Base-by-base conservation (phyloP, 305 asterid genomes). In the Coffea humblotiana region DNA sequence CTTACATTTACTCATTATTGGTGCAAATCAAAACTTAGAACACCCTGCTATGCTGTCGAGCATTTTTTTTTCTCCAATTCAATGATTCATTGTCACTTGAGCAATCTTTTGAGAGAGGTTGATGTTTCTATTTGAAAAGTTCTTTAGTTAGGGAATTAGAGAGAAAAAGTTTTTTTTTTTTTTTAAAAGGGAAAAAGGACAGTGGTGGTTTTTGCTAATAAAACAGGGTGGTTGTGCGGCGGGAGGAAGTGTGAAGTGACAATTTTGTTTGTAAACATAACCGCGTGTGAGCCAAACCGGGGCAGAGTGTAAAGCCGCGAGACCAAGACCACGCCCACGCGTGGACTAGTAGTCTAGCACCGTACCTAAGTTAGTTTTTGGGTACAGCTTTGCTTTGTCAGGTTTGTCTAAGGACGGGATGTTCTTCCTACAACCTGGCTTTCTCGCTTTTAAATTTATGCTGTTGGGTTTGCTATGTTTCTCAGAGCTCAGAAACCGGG, bases 271-370 rank as follows among this genome's bases (percentile, higher is more conserved):
- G 82, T 16, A 71, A 71, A 71, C 43, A 40, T 3, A 40, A 40
- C 5, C 43, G 43, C 43, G 5, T 40, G 43, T 5, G 74, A 72
- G 65, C 15, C 78, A n/a, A 60, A 63, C 63, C 61, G 47, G 12
- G 63, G 65, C 79, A 27, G 45, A 65, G 73, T 58, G 73, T 27
- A 76, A 45, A 72, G 73, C 18, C 8, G 37, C 6, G 40, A 19
- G 19, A 3, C 66, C 6, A n/a, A 23, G 79, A 25, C 79, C 52
- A 40, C 35, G 71, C 43, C 79, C 79, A 45, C 79, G 73, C 79
- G 79, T 40, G 43, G 43, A 40, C 6, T 3, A 5, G 48, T 76
- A 64, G 79, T 71, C 40, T 21, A 14, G 47, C 13, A 18, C 49
- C 47, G 72, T 76, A 76, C 79, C 15, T 16, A 7, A 2, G 61